Conservation (phyloP, 2,329 filamentous ascomycete genomes). For the Ceratocystis papillata region DNA sequence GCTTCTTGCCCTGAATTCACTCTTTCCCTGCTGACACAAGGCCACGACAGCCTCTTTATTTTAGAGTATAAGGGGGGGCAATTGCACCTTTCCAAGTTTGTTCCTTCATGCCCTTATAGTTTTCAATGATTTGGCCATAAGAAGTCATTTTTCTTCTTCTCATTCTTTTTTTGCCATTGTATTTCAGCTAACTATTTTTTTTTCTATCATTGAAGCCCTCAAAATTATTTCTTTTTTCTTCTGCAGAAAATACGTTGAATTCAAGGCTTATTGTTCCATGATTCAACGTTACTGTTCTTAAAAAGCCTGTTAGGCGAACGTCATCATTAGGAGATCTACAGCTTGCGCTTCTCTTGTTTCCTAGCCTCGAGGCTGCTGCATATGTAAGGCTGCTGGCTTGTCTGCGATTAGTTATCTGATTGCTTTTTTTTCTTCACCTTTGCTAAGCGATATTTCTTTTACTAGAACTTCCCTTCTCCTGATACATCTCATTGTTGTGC, state of each 20-base stretch:
- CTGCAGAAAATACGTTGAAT: too few relatives aligned
- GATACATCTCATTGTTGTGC: not conserved
- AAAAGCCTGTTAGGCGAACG: too few relatives aligned
- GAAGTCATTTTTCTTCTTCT: not conserved
- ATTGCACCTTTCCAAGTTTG: not conserved
- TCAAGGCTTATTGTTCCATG: too few relatives aligned
- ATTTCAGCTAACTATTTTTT: not conserved
- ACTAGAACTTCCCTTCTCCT: too few relatives aligned
- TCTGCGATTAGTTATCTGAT: not conserved
- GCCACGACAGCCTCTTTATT: conserved; percentile 9
- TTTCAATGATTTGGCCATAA: not conserved
- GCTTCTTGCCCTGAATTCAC: too few relatives aligned
- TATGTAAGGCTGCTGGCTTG: not conserved
- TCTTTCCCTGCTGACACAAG: not conserved
- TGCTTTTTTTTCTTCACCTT: not conserved
- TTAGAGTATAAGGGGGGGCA: not conserved
- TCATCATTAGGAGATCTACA: too few relatives aligned
- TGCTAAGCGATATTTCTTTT: not conserved
- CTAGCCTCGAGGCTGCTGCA: too few relatives aligned
- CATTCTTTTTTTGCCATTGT: not conserved
- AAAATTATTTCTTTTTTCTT: not conserved
- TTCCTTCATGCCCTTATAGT: not conserved
- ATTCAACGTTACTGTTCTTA: too few relatives aligned
- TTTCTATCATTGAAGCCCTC: not conserved
- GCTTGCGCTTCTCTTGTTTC: too few relatives aligned